Base-by-base conservation (phyloP, 2,329 filamentous ascomycete species). In the Phyllosticta citrichinensis region DNA sequence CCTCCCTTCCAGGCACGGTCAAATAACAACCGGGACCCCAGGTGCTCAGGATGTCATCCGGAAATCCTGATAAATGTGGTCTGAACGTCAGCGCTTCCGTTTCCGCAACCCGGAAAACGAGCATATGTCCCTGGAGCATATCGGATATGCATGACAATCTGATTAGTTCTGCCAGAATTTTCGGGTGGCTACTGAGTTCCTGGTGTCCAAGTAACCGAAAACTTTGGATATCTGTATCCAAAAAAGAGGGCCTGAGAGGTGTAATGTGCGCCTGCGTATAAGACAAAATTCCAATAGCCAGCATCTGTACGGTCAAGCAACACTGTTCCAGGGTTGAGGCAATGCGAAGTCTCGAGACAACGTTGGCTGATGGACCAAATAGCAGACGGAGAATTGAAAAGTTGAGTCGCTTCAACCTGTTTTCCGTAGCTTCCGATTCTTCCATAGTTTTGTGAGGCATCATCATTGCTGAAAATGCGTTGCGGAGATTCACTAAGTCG, bases 201-300 rank as follows among this genome's bases (percentile, higher is more conserved):
- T 17, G 9, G 2, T 17, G 2, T 57, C 11, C 56, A 56, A 20
- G 25, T n/a, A 52, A 62, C 30, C 8, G 19, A 10, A 55, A 53
- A 22, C 17, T 40, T 58, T 22, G 27, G 20, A 58, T 52, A 14
- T 58, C 27, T 14, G 27, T 58, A 19, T 63, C 62, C 17, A 61
- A 53, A 33, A 61, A 63, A 20, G 61, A 58, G 1, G 58, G 62
- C 19, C 52, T 55, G 5, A 63, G 24, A 14, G 50, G 22, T 11
- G 24, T 58, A 5, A 61, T 19, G 52, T 63, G 62, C 40, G 62
- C 62, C 19, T 63, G 62, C 25, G 3, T 59, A 35, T 61, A 63
- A 1, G 58, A 61, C 9, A 63, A 35, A 56, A 63, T 56, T 6
- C 51, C 58, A 27, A 63, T 12, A 25, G 20, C 61, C 2, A 57